These are phyloP conservation scores for Grigorovia yakushimaensis DNA, from an alignment of 805 yeast species.

Conservation along the genomic window DNA sequence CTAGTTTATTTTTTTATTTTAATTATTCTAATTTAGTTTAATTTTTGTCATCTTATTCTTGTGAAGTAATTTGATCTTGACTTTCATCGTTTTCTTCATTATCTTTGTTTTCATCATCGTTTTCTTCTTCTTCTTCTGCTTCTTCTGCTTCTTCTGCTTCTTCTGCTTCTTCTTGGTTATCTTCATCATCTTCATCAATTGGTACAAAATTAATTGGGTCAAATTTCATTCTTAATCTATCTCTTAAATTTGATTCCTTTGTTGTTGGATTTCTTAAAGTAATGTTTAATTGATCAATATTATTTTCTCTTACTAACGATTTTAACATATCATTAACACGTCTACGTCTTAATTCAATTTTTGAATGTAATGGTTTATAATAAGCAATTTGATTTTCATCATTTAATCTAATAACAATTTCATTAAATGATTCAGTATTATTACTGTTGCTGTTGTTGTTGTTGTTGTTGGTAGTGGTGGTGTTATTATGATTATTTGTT, in stretches of 20 bases:
- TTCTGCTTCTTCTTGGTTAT: conserved; percentile 3
- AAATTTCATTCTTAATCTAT: conserved; percentile 46
- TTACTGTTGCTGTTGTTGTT: neutral
- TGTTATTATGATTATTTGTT: neutral
- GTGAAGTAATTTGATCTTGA: neutral
- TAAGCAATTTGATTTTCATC: conserved; percentile 48
- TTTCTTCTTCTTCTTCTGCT: conserved; percentile 1
- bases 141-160: conserved; percentile 1
- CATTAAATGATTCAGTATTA: conserved; percentile 28
- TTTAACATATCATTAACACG: conserved; percentile 44
- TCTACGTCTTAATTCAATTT: conserved; percentile 75
- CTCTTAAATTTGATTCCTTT: conserved; percentile 47
- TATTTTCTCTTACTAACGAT: conserved; percentile 40
- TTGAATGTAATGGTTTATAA: conserved; percentile 70
- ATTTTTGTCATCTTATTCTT: neutral
- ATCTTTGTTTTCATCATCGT: neutral
- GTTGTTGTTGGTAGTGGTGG: neutral
- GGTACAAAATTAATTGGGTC: conserved; percentile 58
- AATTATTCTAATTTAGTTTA: too few species aligned
- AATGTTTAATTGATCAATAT: conserved; percentile 46
- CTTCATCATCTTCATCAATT: conserved; percentile 23
- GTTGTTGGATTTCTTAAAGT: conserved; percentile 55
- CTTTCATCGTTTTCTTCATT: conserved; percentile 3
- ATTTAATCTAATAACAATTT: conserved; percentile 56
- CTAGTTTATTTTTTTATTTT: too few species aligned